Evolutionary conservation across 2,329 filamentous ascomycete genomes (phyloP).

Genomic region (Metarhizium humberi): DNA sequence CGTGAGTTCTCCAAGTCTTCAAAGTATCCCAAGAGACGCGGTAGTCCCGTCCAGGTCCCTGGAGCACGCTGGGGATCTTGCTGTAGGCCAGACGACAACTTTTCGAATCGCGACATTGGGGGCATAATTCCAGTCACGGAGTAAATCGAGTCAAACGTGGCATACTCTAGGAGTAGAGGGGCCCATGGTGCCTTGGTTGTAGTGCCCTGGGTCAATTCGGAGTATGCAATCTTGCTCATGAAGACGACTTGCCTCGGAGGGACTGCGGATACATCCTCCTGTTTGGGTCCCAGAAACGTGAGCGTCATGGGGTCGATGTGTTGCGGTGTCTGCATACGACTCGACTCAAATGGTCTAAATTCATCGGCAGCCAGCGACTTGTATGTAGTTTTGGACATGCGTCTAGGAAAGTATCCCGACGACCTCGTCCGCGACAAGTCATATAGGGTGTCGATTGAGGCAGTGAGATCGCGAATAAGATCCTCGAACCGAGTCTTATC

Average conservation of each 20-base stretch:
- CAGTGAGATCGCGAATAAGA: conserved; percentile 63
- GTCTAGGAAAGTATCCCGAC: conserved; percentile 26
- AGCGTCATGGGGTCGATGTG: conserved; percentile 47
- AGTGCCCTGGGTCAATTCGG: conserved; percentile 34
- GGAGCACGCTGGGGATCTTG: conserved; percentile 41
- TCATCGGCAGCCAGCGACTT: conserved; percentile 33
- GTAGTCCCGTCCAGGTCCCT: conserved; percentile 51
- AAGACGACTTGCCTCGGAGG: conserved; percentile 36
- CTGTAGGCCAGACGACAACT: conserved; percentile 49
- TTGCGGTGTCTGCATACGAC: conserved; percentile 51
- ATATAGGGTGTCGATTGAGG: conserved; percentile 71
- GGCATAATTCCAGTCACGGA: conserved; percentile 54
- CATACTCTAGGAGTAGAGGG: conserved; percentile 64
- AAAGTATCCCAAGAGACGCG: conserved; percentile 59
- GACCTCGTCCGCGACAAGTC: conserved; percentile 61
- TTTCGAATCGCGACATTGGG: conserved; percentile 55
- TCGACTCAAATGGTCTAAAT: conserved; percentile 45
- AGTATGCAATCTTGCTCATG: conserved; percentile 41
- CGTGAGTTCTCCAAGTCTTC: conserved; percentile 63
- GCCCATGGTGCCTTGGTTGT: conserved; percentile 35
- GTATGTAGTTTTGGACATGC: conserved; percentile 21
- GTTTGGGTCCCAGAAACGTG: conserved; percentile 35
- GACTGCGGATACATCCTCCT: conserved; percentile 22
- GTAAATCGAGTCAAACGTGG: conserved; percentile 53
- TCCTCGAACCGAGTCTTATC: conserved; percentile 68